Evolutionary conservation across 306 rosid species (phyloP).

Genomic region (Bauhinia variegata): DNA sequence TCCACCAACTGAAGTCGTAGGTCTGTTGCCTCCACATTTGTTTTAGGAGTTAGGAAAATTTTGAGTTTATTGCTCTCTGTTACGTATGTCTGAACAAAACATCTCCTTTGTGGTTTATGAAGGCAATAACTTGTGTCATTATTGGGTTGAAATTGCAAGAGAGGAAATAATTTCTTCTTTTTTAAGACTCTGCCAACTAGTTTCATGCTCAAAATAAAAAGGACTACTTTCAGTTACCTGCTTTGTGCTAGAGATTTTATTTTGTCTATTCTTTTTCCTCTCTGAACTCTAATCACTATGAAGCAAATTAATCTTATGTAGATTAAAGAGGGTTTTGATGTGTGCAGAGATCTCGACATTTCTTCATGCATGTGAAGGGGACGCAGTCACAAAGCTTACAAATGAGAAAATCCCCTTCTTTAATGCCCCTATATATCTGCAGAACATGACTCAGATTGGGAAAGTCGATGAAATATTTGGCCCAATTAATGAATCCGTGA

Average conservation of each 20-base stretch:
- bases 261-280: not conserved
- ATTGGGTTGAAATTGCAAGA: too few species aligned
- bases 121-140: too few species aligned
- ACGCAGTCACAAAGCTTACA: constrained; percentile 88
- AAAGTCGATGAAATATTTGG: constrained; percentile 97
- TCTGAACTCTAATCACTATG: not conserved
- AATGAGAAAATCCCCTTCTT: constrained; percentile 83
- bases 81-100: not conserved
- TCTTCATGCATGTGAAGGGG: constrained; percentile 94
- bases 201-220: not conserved
- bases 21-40: constrained; percentile 44
- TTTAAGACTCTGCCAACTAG: not conserved
- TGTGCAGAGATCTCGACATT: constrained; percentile 80
- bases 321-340: not conserved
- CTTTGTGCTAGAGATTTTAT: not conserved
- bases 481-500: constrained; percentile 61
- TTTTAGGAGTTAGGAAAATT: not conserved
- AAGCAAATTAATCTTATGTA: not conserved
- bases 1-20: constrained; percentile 89
- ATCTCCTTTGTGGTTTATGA: not conserved
- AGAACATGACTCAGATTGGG: constrained; percentile 96
- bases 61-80: not conserved
- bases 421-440: constrained; percentile 92
- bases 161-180: not conserved
- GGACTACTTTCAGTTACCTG: not conserved